Conservation (phyloP, 2,329 filamentous ascomycete genomes). For the Ophiostoma ulmi region DNA sequence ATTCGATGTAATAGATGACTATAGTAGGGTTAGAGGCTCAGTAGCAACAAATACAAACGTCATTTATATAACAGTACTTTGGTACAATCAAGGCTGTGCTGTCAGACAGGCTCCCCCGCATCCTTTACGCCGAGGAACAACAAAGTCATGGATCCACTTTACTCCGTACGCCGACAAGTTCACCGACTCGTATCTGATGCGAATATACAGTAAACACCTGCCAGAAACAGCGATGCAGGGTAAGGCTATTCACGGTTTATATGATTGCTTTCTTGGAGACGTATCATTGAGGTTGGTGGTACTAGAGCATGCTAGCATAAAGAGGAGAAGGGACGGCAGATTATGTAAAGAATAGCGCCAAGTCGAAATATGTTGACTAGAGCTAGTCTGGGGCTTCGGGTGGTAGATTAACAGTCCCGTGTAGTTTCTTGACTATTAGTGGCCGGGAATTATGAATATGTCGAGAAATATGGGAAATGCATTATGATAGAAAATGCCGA, state of each 20-base stretch:
- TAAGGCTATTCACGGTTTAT: not conserved
- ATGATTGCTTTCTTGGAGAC: not conserved
- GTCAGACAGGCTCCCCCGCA: not conserved
- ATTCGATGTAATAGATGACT: not conserved
- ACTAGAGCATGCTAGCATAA: not conserved
- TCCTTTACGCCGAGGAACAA: constrained; percentile 11
- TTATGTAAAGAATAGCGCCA: not conserved
- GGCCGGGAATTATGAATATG: not conserved
- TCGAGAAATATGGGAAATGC: not conserved
- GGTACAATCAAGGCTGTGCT: not conserved
- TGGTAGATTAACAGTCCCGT: not conserved
- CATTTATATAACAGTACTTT: not conserved
- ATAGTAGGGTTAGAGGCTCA: not conserved
- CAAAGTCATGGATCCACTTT: not conserved
- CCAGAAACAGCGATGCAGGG: not conserved
- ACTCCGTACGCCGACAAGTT: constrained; percentile 7
- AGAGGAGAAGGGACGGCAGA: not conserved
- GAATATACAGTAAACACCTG: not conserved
- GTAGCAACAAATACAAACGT: not conserved
- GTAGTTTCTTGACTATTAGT: not conserved
- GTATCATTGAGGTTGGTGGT: not conserved
- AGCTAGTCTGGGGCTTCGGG: not conserved
- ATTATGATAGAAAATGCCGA: no score
- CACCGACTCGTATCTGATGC: not conserved
- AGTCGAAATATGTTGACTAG: not conserved